Evolutionary conservation across 345 rosid genomes (phyloP), one percentile per base, ranked within the genome.

Genomic region (Eucalyptus camaldulensis): DNA sequence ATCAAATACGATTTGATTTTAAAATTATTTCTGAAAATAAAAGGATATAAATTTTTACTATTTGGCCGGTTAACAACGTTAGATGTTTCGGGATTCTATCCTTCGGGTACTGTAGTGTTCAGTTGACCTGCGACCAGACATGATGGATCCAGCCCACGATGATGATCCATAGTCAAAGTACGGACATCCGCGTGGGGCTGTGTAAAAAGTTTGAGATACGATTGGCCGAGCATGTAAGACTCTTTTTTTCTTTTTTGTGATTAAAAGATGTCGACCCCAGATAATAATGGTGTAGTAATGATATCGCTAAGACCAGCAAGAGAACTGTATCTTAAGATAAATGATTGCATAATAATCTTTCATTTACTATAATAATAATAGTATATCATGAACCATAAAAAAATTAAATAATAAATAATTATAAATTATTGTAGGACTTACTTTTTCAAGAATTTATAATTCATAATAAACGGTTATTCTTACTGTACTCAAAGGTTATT

Each of bases 401-500:
- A 7, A 8, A 53, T 53, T 53, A 53, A 19, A 53, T 19, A 19
- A 53, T 8, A 0, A 53, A 8, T 0, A 53, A 21, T 21, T 53
- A 19, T 21, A 53, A 21, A 53, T 53, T 53, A 53, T 21, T 21
- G 6, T 43, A 5, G 6, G 40, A 40, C 43, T 43, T 43, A 43
- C 6, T 43, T 43, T 43, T 43, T 6, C 7, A 43, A 43, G 1
- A 43, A 53, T 21, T 53, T 8, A 53, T 53, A 0, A 53, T 0
- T 53, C 5, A 53, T 2, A 53, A 21, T 0, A 53, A 53, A 53
- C 0, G 4, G 0, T 0, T 53, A 21, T 53, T 53, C 0, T 53
- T 4, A 19, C 2, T 1, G 1, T 53, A 1, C 1, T 0, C 0
- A 53, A 21, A 53, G 0, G 21, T 19, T 53, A 2, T 53, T 53